Evolutionary conservation across 2,329 filamentous ascomycete species (phyloP), one percentile per base, ranked within the genome.

Genomic region (Pyricularia grisea): DNA sequence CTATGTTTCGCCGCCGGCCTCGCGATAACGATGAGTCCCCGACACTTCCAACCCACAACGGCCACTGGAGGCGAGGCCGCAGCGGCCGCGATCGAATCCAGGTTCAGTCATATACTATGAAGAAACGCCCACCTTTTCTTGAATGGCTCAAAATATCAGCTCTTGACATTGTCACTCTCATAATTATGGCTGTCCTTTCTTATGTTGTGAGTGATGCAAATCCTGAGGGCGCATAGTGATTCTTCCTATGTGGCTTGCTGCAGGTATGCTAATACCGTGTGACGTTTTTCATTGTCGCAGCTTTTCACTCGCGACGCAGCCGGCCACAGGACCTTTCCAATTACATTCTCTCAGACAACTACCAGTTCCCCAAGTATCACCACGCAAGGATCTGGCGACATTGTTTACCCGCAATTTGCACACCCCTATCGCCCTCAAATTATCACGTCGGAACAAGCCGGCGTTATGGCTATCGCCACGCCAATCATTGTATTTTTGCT

Each of bases 371-470:
- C 28, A 11, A 14, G 67, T 20, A 31, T 10, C 28, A 23, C n/a
- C 67, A 33, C 27, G 3, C 66, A 28, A 33, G 75, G 78, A 5
- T 84, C 88, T 72, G 88, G 88, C 70, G 87, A 91, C 74, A 82
- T 92, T 61, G 88, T 92, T 63, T 86, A 88, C 72, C 90, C 90
- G 0, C 76, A 92, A 70, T 91, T 92, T 72, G 89, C 88, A 30
- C 92, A 91, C 75, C 89, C 90, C 0, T 77, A 91, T 30, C 87
- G 90, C 70, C 85, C 89, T 65, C 88, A 92, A 73, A 90, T 92
- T 74, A 77, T 92, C 9, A 90, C 90, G 27, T 91, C 90, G 74
- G 91, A 87, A 86, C 81, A 85, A 1, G 89, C 90, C 10, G 90
- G 90, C 1, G 77, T 93, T 23, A 81, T 92, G 23, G 88, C 86